Base-by-base conservation (phyloP, 495 filamentous ascomycete genomes). In the Talaromyces proteolyticus region DNA sequence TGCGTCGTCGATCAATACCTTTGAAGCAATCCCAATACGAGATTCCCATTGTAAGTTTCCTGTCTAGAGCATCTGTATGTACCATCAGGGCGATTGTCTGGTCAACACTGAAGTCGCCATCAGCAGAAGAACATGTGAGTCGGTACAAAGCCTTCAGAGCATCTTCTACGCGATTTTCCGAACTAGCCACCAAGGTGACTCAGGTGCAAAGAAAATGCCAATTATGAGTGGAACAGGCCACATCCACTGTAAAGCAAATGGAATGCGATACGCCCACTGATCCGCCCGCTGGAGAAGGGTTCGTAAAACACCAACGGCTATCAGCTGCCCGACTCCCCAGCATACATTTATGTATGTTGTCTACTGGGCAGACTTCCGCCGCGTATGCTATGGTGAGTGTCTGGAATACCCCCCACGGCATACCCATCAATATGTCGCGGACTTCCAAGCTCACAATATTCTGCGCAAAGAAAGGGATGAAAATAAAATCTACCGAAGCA, bases 21-120 rank as follows among this genome's bases (percentile, higher is more conserved):
- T 56, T 55, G 53, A 74, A 74, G 43, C 67, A 69, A 26, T 75
- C 70, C 36, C 37, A 42, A 37, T 72, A 77, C 10, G 57, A 61
- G n/a, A 52, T 53, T 4, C 69, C 66, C 3, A 42, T 46, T 26
- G 53, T 52, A 5, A 65, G 54, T 11, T 60, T 24, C 8, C 44
- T 38, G 39, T 76, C 73, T 3, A 73, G 40, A 14, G 54, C 53
- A 48, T 68, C 57, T 0, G 72, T 76, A 19, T 72, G 59, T 3
- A 63, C 51, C 53, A 76, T 85, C 81, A 86, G 85, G 40, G 80
- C 77, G 20, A 88, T 63, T 1, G 79, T 83, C 6, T 55, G 22
- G 14, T 8, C 12, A 17, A 34, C 29, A 47, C 37, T 29, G 12
- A 37, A 51, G 4, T 56, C 45, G n/a, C 3, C 5, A 5, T 34